Percentiles rank a stretch among this genome's conserved stretches.
Conservation (phyloP, 1,284 basidiomycete genomes). For the Fomitopsis palustris region DNA sequence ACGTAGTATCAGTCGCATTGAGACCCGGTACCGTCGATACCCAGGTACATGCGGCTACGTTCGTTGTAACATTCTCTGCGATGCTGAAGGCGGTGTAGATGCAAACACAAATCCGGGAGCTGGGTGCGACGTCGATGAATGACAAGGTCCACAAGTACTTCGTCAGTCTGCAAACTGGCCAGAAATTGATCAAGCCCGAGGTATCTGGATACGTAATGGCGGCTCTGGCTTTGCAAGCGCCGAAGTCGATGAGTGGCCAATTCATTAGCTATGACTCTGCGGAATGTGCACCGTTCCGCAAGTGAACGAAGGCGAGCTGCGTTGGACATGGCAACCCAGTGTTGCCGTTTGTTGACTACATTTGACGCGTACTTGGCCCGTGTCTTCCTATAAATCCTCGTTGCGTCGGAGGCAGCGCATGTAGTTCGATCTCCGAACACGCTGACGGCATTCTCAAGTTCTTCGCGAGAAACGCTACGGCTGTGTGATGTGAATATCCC, state of each 20-base stretch:
- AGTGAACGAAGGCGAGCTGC: slow-evolving; percentile 8
- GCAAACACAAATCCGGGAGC: slow-evolving; percentile 54
- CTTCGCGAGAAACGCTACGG: no score
- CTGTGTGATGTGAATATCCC: no score
- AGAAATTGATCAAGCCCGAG: slow-evolving; percentile 67
- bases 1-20: slow-evolving; percentile 70
- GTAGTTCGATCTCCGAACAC: no score
- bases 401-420: no score
- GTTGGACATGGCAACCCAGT: no score
- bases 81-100: slow-evolving; percentile 44
- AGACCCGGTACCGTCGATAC: slow-evolving; percentile 87
- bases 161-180: slow-evolving; percentile 54
- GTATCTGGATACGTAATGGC: slow-evolving; percentile 77
- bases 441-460: no score
- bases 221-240: slow-evolving; percentile 55
- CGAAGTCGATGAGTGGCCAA: slow-evolving; percentile 59
- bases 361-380: no score
- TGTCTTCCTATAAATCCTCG: not conserved
- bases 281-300: slow-evolving; percentile 51
- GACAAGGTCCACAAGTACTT: slow-evolving; percentile 54
- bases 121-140: slow-evolving; percentile 47
- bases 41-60: slow-evolving; percentile 37
- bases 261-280: slow-evolving; percentile 75
- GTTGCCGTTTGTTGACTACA: no score
- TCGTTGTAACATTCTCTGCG: not conserved